phyloP scores from a whole-genome alignment of 495 filamentous ascomycete genomes.

The Penicillium atrosanguineum region DNA sequence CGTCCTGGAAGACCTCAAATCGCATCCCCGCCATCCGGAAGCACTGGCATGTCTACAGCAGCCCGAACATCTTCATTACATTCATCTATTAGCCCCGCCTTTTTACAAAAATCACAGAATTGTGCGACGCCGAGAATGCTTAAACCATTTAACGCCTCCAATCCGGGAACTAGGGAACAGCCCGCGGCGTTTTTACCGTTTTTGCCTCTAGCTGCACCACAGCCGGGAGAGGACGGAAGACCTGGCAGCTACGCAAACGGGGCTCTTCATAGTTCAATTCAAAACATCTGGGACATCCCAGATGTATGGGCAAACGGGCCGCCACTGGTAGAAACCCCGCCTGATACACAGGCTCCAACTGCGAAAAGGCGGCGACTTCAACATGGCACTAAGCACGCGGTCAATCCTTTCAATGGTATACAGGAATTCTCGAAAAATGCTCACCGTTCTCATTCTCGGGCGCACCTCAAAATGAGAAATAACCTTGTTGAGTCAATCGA shows the following conservation, averaged over 20 bases:
- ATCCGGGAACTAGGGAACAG: too few species aligned
- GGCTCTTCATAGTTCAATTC: background rate
- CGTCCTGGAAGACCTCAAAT: background rate
- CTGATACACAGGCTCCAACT: background rate
- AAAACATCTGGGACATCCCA: background rate
- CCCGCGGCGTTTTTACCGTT: too few species aligned
- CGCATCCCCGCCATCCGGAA: background rate
- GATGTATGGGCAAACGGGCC: background rate
- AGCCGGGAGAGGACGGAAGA: background rate
- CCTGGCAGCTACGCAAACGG: background rate
- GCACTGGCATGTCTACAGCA: background rate
- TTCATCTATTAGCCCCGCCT: background rate
- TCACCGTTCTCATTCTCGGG: background rate
- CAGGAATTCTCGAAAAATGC: background rate
- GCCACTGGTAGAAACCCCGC: background rate
- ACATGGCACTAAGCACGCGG: conserved; percentile 2
- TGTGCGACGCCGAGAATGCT: too few species aligned
- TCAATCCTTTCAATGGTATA: background rate
- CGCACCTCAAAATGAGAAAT: conserved; percentile 13
- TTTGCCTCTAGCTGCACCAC: background rate
- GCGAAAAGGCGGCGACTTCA: conserved; percentile 3
- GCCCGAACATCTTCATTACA: background rate
- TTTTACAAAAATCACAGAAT: background rate
- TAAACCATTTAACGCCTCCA: too few species aligned
- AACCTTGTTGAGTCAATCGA: conserved; percentile 46